Base-by-base conservation (phyloP, 2,329 filamentous ascomycete genomes). In the Fusarium sp. region DNA sequence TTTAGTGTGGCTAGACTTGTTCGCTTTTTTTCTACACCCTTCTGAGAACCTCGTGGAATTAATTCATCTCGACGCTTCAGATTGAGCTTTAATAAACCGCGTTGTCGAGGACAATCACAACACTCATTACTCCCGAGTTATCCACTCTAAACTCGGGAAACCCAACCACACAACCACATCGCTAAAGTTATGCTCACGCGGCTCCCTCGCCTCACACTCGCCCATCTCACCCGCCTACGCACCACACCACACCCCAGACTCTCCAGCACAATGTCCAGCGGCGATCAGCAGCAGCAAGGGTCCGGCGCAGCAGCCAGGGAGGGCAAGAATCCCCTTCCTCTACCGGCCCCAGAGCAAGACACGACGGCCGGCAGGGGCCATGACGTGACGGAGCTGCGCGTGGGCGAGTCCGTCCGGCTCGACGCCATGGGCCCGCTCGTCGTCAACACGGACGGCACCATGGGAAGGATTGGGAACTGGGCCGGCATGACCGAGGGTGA, bases 391-490 rank as follows among this genome's bases (percentile, higher is more conserved):
- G 43, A 48, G 49, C 65, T 70, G 43, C 67, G 67, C 25, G 64
- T 70, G 55, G 67, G 68, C 25, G 68, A 70, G 38, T 61, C 73
- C 15, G 80, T 90, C 38, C 84, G 82, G 45, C 82, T 93, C 9
- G 88, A 91, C 70, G 82, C 85, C 58, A 77, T 93, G 21, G 90
- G 90, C 0, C 90, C 90, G 2, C 79, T 93, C 67, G 89, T 93
- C 1, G 86, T 93, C 50, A 90, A 92, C 72, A 78, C 80, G 58
- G 88, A 93, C 73, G 90, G 90, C 17, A 87, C 87, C 9, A 74
- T 92, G 65, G 87, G 86, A 53, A 82, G 89, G 31, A 90, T 93
- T 67, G 76, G 82, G 32, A 93, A 93, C 73, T 93, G 90, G 90
- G 79, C 77, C 9, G 78, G 87, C 63, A 92, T 93, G 90, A 83